A percentile compares a stretch with the other conserved stretches of the same genome.
phyloP scores from a whole-genome alignment of 768 basidiomycete species.

The Mycena polygramma region DNA sequence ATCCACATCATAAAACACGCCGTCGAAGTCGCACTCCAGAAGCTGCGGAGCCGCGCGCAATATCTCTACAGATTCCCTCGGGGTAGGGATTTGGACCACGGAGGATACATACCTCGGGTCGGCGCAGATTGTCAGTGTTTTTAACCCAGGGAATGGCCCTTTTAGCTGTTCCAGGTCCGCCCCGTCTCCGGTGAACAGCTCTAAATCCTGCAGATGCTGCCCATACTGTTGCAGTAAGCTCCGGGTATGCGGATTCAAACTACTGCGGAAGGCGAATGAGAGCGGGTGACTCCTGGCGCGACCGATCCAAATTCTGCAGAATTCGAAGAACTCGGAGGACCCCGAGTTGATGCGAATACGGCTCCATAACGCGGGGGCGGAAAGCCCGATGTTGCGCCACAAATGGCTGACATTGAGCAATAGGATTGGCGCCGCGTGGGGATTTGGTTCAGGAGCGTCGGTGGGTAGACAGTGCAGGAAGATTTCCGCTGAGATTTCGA shows the following conservation, averaged over 20 bases:
- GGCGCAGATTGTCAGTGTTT: conserved; percentile 5
- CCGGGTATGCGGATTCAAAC: not conserved
- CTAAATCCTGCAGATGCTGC: not conserved
- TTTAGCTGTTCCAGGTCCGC: not conserved
- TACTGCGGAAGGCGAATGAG: not conserved
- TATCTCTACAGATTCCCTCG: conserved; percentile 1
- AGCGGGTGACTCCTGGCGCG: not conserved
- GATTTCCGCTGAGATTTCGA: not conserved
- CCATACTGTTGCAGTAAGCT: not conserved
- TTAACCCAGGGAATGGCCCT: conserved; percentile 1
- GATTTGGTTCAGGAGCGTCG: not conserved
- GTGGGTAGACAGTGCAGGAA: not conserved
- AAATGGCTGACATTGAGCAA: conserved; percentile 10
- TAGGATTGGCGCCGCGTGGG: not conserved
- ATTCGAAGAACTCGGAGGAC: not conserved
- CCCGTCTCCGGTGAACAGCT: not conserved
- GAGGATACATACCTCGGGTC: not conserved
- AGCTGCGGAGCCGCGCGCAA: conserved; percentile 12
- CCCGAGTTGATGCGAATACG: not conserved
- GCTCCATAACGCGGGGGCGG: not conserved
- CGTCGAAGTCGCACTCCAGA: not conserved
- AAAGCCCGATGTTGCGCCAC: conserved; percentile 4
- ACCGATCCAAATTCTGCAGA: not conserved
- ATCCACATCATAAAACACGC: not conserved
- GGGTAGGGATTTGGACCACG: not conserved